Evolutionary conservation across 306 rosid genomes (phyloP), one percentile per base, ranked within the genome.

Genomic region (Myrica gale): DNA sequence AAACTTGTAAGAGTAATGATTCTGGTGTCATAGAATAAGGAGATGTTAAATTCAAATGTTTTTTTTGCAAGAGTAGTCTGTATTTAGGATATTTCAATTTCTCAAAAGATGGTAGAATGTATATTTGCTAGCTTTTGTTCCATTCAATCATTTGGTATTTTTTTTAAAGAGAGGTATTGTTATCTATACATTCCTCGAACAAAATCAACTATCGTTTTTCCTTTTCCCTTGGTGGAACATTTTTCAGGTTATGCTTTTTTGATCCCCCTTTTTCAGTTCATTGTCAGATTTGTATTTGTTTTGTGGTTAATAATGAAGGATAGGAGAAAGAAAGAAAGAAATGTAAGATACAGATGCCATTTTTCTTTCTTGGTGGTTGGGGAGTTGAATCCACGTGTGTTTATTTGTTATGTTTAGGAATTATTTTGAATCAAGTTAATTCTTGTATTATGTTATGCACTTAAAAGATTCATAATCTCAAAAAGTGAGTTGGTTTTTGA

Each of bases 401-500:
- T 12, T 26, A 66, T 72, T 46, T 52, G 50, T 74, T 20, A 69
- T 78, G 21, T n/a, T 42, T 42, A 16, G 60, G 54, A 54, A 13
- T 61, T 10, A 3, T 19, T 72, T 39, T 17, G 26, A 62, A 55
- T 9, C 70, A 45, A 45, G 55, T 47, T 44, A 20, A 20, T 26
- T 43, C 37, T 11, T 47, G 7, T 8, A 32, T 32, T 32, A 32
- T 32, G 37, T 3, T 42, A 53, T 82, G 69, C 68, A 56, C 63
- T 61, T 53, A 55, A 12, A 13, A 21, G 32, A 76, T 81, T 72
- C 15, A 1, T 73, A 61, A 55, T 76, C 37, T 26, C 45, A 60
- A 60, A 46, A n/a, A 57, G 52, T 23, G 76, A 56, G 62, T 62
- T 65, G 62, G 16, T 39, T 82, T 32, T 74, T 63, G 51, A 26